A percentile compares a stretch with the other conserved stretches of the same genome.
phyloP scores from a whole-genome alignment of 257 asterid species.

The Gynochthodes officinalis region DNA sequence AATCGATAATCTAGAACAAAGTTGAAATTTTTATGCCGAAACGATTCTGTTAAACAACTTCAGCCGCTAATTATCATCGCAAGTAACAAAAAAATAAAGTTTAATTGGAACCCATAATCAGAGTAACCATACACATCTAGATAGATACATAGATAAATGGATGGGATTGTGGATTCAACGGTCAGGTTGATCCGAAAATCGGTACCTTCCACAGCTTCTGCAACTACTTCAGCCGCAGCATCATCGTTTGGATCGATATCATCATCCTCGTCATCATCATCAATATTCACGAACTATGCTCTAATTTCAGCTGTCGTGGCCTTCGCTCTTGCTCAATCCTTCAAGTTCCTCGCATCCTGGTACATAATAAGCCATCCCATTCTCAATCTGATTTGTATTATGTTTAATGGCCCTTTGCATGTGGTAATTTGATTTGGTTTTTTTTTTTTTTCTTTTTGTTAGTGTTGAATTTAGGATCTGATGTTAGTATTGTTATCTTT shows the following conservation, averaged over 20 bases:
- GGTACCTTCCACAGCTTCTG: constrained; percentile 15
- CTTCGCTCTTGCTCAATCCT: constrained; percentile 68
- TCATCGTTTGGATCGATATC: constrained; percentile 20
- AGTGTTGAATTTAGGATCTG: constrained; percentile 16
- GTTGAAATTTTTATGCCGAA: not conserved
- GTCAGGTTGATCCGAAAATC: constrained; percentile 22
- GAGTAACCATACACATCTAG: not conserved
- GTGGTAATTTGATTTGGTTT: constrained; percentile 5
- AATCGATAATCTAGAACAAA: too few species aligned
- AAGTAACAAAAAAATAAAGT: not conserved
- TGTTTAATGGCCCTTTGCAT: not conserved
- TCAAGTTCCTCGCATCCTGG: constrained; percentile 68
- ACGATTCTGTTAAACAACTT: too few species aligned
- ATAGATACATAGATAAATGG: not conserved
- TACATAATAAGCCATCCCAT: constrained; percentile 18
- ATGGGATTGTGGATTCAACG: constrained; percentile 25
- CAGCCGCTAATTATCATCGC: not conserved
- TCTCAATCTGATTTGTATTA: not conserved
- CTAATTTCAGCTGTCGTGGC: constrained; percentile 70
- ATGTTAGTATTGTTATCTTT: not conserved
- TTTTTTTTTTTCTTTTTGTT: constrained; percentile 11
- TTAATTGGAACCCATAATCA: constrained; percentile 5
- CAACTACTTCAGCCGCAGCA: constrained; percentile 24
- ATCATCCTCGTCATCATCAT: constrained; percentile 33
- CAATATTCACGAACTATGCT: constrained; percentile 60